Evolutionary conservation across 2,329 filamentous ascomycete species (phyloP).

Genomic region (Pseudogymnoascus sp.): DNA sequence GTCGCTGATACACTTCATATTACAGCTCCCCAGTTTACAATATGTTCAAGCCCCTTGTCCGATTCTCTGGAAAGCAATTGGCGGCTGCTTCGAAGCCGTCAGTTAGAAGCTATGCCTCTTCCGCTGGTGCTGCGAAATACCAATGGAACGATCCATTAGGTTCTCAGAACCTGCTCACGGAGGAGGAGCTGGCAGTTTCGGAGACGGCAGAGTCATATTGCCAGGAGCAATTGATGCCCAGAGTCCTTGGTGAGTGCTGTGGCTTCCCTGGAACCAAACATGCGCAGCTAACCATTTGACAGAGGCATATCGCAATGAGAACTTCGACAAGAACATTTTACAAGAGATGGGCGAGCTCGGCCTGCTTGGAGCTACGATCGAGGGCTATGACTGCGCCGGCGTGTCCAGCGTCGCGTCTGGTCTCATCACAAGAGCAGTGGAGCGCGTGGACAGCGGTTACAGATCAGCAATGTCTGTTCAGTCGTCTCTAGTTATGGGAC

Average conservation of each 20-base stretch:
- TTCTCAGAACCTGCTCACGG: conserved; percentile 68
- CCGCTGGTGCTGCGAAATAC: conserved; percentile 43
- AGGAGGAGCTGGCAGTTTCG: conserved; percentile 83
- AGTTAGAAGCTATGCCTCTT: conserved; percentile 21
- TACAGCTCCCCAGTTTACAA: conserved; percentile 10
- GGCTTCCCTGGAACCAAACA: conserved; percentile 12
- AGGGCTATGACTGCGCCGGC: conserved; percentile 83
- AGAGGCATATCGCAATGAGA: conserved; percentile 82
- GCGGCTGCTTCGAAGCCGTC: conserved; percentile 17
- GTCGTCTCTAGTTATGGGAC: conserved; percentile 87
- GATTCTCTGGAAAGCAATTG: conserved; percentile 21
- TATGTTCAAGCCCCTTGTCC: conserved; percentile 27
- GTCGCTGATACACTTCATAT: neutral
- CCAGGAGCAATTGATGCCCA: conserved; percentile 77
- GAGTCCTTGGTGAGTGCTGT: conserved; percentile 65
- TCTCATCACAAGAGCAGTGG: conserved; percentile 81
- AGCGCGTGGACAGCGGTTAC: conserved; percentile 86
- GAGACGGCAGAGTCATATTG: conserved; percentile 92
- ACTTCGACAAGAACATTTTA: conserved; percentile 79
- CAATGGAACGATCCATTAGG: conserved; percentile 89
- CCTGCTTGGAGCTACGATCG: conserved; percentile 76
- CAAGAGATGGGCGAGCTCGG: conserved; percentile 89
- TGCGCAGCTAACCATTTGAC: conserved; percentile 11
- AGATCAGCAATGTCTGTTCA: conserved; percentile 91
- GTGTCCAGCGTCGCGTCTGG: conserved; percentile 84